These are phyloP conservation scores for Fusarium tjaetaba DNA, from an alignment of 2,329 filamentous ascomycete species.

Conservation along the genomic window DNA sequence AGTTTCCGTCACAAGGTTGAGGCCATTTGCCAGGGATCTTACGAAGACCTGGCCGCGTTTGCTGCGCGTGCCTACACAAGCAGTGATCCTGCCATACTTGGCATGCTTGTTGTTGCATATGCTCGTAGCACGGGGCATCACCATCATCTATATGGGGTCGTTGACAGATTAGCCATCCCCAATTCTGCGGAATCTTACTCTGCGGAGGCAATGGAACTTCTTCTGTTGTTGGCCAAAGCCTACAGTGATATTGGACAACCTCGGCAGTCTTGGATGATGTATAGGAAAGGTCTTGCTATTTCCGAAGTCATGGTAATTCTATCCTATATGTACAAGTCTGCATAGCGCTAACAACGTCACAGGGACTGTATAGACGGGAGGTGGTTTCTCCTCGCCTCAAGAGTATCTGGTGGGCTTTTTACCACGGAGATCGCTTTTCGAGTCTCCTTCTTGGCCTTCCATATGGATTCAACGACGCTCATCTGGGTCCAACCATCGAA, in stretches of 20 bases:
- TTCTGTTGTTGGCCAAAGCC: not conserved
- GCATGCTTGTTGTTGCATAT: not conserved
- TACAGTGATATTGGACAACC: not conserved
- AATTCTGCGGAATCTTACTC: not conserved
- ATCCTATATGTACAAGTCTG: rapidly evolving
- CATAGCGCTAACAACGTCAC: rapidly evolving
- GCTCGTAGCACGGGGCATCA: not conserved
- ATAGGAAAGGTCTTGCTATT: not conserved
- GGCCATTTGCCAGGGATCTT: not conserved
- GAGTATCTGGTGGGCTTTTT: not conserved
- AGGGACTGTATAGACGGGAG: not conserved
- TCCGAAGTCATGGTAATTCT: not conserved
- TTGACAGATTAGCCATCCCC: not conserved
- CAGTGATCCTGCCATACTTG: not conserved
- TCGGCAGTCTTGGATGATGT: not conserved
- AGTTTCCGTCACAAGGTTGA: not conserved
- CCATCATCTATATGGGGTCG: not conserved
- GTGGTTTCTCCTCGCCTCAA: not conserved
- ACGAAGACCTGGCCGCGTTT: not conserved
- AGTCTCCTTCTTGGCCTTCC: not conserved
- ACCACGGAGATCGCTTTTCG: not conserved
- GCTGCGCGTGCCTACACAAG: not conserved
- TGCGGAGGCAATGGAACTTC: not conserved
- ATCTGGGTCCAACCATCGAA: not conserved
- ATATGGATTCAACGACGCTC: not conserved